A percentile compares a stretch with the other conserved stretches of the same genome.
Evolutionary conservation across 2,329 filamentous ascomycete genomes (phyloP).

Genomic region (Nemania serpens): DNA sequence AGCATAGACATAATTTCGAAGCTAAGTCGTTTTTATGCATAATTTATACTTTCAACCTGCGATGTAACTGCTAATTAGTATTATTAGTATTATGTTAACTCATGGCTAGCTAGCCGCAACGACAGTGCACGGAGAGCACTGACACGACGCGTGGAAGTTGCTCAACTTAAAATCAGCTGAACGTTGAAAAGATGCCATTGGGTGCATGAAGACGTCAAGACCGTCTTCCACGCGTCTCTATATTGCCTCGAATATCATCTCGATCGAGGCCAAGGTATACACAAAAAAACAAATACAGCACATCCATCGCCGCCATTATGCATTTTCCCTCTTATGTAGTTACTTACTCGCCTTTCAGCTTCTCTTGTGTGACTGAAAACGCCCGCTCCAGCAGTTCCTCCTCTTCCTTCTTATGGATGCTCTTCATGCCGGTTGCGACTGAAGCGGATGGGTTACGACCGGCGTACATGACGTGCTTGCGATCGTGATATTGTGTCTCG

Average conservation of each 20-base stretch:
- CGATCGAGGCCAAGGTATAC: conserved; percentile 40
- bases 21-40: too few relatives aligned
- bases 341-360: conserved; percentile 71
- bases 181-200: conserved; percentile 34
- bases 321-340: conserved; percentile 18
- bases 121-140: too few relatives aligned
- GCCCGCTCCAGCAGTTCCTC: conserved; percentile 74
- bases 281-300: conserved; percentile 37
- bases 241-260: conserved; percentile 34
- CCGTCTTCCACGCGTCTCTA: conserved; percentile 33
- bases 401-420: conserved; percentile 89
- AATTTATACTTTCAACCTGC: too few relatives aligned
- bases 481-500: conserved; percentile 87
- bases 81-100: too few relatives aligned
- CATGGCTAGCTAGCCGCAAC: too few relatives aligned
- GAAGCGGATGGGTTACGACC: conserved; percentile 91
- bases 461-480: conserved; percentile 96
- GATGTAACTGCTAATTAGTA: too few relatives aligned
- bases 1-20: too few relatives aligned
- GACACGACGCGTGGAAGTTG: neutral
- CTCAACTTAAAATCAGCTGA: neutral
- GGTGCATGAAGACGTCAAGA: conserved; percentile 22
- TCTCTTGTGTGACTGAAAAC: conserved; percentile 68
- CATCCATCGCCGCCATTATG: conserved; percentile 28
- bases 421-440: conserved; percentile 92